Base-by-base conservation (phyloP, 2,329 filamentous ascomycete genomes). In the Xylariaceae sp. region DNA sequence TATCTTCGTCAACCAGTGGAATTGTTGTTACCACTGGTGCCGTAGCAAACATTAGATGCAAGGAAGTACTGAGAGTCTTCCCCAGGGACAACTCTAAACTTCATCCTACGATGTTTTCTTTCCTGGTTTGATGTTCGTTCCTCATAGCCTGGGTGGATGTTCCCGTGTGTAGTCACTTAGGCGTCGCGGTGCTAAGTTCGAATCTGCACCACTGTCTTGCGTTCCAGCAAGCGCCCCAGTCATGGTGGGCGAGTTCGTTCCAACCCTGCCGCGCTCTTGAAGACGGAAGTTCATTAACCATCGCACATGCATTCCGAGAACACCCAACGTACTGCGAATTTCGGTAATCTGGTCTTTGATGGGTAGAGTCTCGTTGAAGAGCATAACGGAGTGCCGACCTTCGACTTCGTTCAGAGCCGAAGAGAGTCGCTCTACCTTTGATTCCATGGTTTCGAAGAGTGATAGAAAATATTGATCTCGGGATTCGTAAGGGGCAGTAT, bases 311-410 rank as follows among this genome's bases (percentile, higher is more conserved):
- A 83, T 82, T 48, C 76, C 75, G 41, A 83, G 73, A 60, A 82
- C 78, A 46, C 80, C 80, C 54, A 82, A 71, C 57, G 76, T 82
- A 67, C 77, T 82, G 41, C 77, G 73, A 40, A 83, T 70, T 63
- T 86, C 82, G 4, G 78, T 76, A n/a, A 86, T 75, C 65, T 84
- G 80, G 53, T 86, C 81, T 51, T 82, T 81, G 54, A 86, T 77
- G 7, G 79, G 81, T 61, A 83, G 75, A 5, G 81, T 78, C 64
- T 85, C 80, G 59, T 83, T 84, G 62, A 85, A 74, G 9, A 83
- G 74, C 74, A 81, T 78, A 67, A 83, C 78, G 31, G 77, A 81
- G 62, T 84, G 81, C 45, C 80, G 76, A 3, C 78, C 79, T 61
- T 85, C 82, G 45, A 83, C 73, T 52, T 84, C 81, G 17, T 76